These are phyloP conservation scores for Grosmannia huntii DNA, from an alignment of 2,329 filamentous ascomycete genomes.

Conservation along the genomic window DNA sequence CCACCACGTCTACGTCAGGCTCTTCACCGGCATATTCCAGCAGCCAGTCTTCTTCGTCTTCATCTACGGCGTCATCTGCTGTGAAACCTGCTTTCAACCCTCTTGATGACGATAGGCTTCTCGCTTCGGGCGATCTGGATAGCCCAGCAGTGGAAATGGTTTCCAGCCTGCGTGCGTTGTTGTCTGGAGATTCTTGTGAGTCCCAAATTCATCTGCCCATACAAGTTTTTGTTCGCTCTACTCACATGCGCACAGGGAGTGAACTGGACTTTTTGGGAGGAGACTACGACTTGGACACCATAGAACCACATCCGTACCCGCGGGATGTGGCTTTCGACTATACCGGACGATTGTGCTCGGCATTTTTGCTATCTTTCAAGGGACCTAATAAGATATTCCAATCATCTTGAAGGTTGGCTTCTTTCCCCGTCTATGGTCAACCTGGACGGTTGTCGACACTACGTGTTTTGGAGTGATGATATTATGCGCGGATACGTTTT, in stretches of 20 bases:
- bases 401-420: not conserved
- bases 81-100: slow-evolving; percentile 37
- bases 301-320: slow-evolving; percentile 31
- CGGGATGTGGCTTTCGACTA: slow-evolving; percentile 37
- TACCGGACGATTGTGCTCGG: slow-evolving; percentile 37
- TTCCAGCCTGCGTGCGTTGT: slow-evolving; percentile 27
- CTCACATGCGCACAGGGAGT: not conserved
- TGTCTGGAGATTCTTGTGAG: slow-evolving; percentile 31
- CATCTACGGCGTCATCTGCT: slow-evolving; percentile 31
- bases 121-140: slow-evolving; percentile 33
- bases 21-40: not conserved
- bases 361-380: slow-evolving; percentile 40
- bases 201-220: slow-evolving; percentile 7
- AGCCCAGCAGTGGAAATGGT: slow-evolving; percentile 32
- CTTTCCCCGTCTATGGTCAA: not conserved
- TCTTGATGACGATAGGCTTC: slow-evolving; percentile 30
- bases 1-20: not conserved
- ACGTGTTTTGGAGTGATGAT: not conserved
- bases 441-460: not conserved
- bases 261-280: slow-evolving; percentile 31
- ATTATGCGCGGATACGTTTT: not conserved
- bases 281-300: slow-evolving; percentile 32
- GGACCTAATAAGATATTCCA: slow-evolving; percentile 7
- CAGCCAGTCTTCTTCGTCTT: slow-evolving; percentile 12
- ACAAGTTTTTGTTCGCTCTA: not conserved